Evolutionary conservation across 225 moss, liverwort and hornwort genomes (phyloP), one percentile per base, ranked within the genome.

Genomic region (Thuidium tamariscinum): DNA sequence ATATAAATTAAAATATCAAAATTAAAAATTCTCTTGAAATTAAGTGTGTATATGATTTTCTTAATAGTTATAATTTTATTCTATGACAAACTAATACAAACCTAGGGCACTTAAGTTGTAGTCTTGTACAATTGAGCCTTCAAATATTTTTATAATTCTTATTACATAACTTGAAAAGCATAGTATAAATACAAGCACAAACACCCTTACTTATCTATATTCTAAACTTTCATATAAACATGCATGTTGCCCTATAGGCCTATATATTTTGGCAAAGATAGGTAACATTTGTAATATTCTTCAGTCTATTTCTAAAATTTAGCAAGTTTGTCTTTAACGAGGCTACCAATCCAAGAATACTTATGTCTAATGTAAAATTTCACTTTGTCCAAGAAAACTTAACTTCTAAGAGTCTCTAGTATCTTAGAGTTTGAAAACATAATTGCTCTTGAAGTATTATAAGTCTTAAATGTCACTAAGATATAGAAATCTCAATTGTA

Each of bases 81-180:
- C 41, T 41, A 9, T 41, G 2, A 69, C 8, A 42, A 69, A 39
- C 13, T 1, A 26, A 22, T 1, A 41, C 25, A 69, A 69, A 41
- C 4, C 13, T 23, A 21, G 6, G 36, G 36, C 21, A 66, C 20
- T 66, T 36, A 36, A 20, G 12, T 22, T 7, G 19, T 22, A 37
- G 5, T 37, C 13, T 22, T 34, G 37, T 1, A 37, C 13, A 1
- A n/a, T n/a, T n/a, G n/a, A 11, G 13, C 39, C 13, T 23, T 39
- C 1, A 68, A 4, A 6, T 23, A 25, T 39, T 68, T 66, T 39
- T 39, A 25, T 6, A 68, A 15, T 8, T 41, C 4, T 69, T 65
- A n/a, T n/a, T n/a, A n/a, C 7, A 41, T 26, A 4, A 15, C 0
- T 14, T 5, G 26, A 70, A 27, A 16, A 0, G 3, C 1, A 16